A percentile compares a stretch with the other conserved stretches of the same genome.
These are phyloP conservation scores for Podosphaera aphanis DNA, from an alignment of 2,329 filamentous ascomycete genomes.

Conservation along the genomic window DNA sequence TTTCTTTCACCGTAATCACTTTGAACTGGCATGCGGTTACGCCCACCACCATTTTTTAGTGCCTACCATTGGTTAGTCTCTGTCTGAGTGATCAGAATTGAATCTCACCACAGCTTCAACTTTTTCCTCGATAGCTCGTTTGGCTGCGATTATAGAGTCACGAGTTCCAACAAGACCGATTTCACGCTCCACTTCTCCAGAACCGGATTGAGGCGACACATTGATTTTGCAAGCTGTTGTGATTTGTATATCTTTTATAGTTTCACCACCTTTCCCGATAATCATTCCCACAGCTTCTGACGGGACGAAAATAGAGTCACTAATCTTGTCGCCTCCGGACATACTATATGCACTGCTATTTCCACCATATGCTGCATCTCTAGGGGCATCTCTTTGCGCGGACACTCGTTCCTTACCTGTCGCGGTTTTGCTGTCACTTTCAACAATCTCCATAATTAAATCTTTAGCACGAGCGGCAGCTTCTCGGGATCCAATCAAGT, in stretches of 20 bases:
- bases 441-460: conserved; percentile 79
- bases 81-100: not conserved
- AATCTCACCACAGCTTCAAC: conserved; percentile 66
- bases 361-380: conserved; percentile 20
- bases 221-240: conserved; percentile 85
- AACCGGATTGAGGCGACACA: conserved; percentile 58
- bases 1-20: conserved; percentile 30
- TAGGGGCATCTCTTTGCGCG: conserved; percentile 22
- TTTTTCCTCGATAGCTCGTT: conserved; percentile 72
- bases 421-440: conserved; percentile 49
- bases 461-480: conserved; percentile 62
- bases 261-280: conserved; percentile 82
- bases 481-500: conserved; percentile 58
- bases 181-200: conserved; percentile 58
- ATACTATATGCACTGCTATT: conserved; percentile 19
- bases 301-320: conserved; percentile 64
- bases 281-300: conserved; percentile 92
- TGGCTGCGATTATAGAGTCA: conserved; percentile 58
- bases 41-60: conserved; percentile 27
- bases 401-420: conserved; percentile 16
- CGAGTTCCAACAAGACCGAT: conserved; percentile 63
- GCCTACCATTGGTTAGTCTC: conserved; percentile 17
- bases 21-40: conserved; percentile 19
- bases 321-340: conserved; percentile 40
- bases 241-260: conserved; percentile 82